Evolutionary conservation across 2,329 filamentous ascomycete genomes (phyloP).

Genomic region (Escovopsis weberi): DNA sequence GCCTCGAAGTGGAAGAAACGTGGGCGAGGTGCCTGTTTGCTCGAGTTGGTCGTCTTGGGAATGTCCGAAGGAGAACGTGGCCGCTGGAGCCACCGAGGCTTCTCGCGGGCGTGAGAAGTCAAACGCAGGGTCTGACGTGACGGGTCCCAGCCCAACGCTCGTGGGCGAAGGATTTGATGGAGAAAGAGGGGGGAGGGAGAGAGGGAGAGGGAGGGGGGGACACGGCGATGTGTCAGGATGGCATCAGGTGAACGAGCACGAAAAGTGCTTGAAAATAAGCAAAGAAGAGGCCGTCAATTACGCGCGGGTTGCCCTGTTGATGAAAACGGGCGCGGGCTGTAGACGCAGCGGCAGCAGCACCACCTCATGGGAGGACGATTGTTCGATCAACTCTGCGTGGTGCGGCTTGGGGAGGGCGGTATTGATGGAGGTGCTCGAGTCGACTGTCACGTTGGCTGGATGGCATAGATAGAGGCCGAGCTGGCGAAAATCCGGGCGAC

Average conservation of each 20-base stretch:
- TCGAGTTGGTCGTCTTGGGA: not conserved
- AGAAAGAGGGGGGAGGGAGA: no score
- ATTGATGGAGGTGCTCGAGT: not conserved
- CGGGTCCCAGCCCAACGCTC: slow-evolving; percentile 1
- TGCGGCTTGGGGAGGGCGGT: not conserved
- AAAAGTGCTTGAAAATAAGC: slow-evolving; percentile 2
- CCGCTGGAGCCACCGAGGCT: not conserved
- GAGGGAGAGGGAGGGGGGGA: not conserved
- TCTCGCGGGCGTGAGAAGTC: not conserved
- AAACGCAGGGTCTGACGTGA: not conserved
- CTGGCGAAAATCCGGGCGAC: not conserved
- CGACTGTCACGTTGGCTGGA: slow-evolving; percentile 2
- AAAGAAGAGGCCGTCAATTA: slow-evolving; percentile 3
- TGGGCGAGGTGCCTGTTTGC: not conserved
- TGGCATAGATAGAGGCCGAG: not conserved
- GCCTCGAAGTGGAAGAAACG: not conserved
- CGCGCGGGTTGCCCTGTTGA: not conserved
- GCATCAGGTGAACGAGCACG: slow-evolving; percentile 5
- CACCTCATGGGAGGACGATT: not conserved
- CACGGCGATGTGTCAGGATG: slow-evolving; percentile 1
- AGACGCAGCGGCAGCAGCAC: slow-evolving; percentile 1
- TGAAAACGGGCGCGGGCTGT: slow-evolving; percentile 1
- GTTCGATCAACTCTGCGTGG: not conserved
- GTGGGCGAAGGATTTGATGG: no score
- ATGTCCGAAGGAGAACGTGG: not conserved